Evolutionary conservation across 2,329 filamentous ascomycete species (phyloP).

Genomic region (Stemphylium vesicarium): DNA sequence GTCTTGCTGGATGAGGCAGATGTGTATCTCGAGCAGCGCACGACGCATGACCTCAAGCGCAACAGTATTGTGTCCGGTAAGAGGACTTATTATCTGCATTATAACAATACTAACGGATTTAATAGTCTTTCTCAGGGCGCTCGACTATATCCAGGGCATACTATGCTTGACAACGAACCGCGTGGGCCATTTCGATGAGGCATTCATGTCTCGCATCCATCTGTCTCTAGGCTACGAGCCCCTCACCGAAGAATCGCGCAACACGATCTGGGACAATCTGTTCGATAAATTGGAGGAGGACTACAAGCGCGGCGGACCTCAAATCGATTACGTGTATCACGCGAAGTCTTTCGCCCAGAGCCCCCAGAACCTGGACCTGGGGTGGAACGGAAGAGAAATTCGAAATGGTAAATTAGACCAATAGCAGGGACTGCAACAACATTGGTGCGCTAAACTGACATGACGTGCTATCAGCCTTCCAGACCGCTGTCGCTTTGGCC

Average conservation of each 20-base stretch:
- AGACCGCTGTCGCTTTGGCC: not conserved
- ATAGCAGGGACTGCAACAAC: not conserved
- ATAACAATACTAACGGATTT: not conserved
- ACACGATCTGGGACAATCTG: not conserved
- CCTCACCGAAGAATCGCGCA: not conserved
- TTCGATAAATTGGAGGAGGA: not conserved
- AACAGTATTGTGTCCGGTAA: constrained; percentile 45
- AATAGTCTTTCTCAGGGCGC: constrained; percentile 35
- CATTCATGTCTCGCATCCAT: constrained; percentile 40
- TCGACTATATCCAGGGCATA: constrained; percentile 41
- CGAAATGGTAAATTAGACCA: not conserved
- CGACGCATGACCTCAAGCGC: constrained; percentile 31
- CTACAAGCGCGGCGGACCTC: not conserved
- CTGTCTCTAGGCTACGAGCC: not conserved
- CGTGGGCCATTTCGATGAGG: constrained; percentile 35
- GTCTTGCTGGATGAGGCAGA: constrained; percentile 66
- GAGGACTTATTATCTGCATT: not conserved
- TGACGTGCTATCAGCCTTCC: not conserved
- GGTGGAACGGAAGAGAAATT: not conserved
- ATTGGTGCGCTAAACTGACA: too few species aligned
- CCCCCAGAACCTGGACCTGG: not conserved
- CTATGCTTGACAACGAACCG: constrained; percentile 46
- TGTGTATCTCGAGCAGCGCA: constrained; percentile 63
- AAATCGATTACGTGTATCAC: not conserved
- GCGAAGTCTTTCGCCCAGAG: not conserved